Base-by-base conservation (phyloP, 208 protist species). In the Eutreptiella sp. region DNA sequence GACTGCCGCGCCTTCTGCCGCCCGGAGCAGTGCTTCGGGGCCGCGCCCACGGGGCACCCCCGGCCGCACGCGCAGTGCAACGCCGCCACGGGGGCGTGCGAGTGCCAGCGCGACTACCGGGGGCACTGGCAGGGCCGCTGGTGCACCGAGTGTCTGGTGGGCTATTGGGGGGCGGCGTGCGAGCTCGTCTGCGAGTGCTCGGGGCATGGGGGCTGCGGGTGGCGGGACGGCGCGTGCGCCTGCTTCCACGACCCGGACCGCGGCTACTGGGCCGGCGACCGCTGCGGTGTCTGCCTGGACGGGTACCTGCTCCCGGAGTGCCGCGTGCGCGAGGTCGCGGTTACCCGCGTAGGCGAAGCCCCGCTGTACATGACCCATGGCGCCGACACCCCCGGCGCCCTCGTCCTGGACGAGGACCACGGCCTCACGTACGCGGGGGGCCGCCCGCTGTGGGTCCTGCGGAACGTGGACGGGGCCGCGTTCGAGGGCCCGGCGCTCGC, bases 241-340 rank as follows among this genome's bases (percentile, higher is more conserved):
- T 64, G 58, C 50, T 47, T 64, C 58, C 14, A 9, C 23, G 24
- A 64, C 46, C 16, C 5, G 16, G 16, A 7, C 34, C 19, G 16
- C 26, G 43, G 43, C 19, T 48, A 48, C 43, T 48, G 43, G 43
- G 26, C 16, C 9, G 43, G 58, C 7, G 31, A 11, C 7, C 9
- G 14, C 5, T 64, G 58, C 50, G 42, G 4, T 5, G 28, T 26
- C 16, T 64, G 58, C 46, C 11, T 7, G 4, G 58, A 64, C 23
- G 58, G 58, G 4, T 64, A 47, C 58, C 7, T 64, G 21, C 48
- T 43, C 19, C 42, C 50, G 27, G 48, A 64, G 29, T 64, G 58
- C 34, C 16, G 19, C 43, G 16, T 14, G 43, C 16, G 19, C 9
- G 43, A 23, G 43, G n/a, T 11, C 26, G 43, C 16, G 9, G 16